Evolutionary conservation across 2,329 filamentous ascomycete species (phyloP).

Genomic region (Stenocarpella maydis): DNA sequence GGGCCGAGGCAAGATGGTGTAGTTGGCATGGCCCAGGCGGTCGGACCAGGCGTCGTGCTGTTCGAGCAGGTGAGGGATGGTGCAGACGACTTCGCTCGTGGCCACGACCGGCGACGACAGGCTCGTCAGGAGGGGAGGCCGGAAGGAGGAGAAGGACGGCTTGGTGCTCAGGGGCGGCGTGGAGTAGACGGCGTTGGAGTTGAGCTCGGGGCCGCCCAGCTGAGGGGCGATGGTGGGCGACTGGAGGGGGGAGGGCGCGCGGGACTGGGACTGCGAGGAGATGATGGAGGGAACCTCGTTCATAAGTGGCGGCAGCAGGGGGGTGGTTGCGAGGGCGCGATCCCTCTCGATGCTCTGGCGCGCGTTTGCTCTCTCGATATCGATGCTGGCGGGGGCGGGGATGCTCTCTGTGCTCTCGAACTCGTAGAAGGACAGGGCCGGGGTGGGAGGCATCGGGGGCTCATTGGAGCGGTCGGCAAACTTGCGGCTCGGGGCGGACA

Average conservation of each 20-base stretch:
- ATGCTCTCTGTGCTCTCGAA: slow-evolving; percentile 68
- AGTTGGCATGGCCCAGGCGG: slow-evolving; percentile 90
- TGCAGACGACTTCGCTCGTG: slow-evolving; percentile 49
- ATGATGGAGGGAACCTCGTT: slow-evolving; percentile 60
- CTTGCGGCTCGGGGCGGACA: slow-evolving; percentile 67
- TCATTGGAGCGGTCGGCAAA: slow-evolving; percentile 56
- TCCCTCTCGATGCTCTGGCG: slow-evolving; percentile 63
- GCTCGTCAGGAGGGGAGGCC: slow-evolving; percentile 68
- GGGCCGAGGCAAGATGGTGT: slow-evolving; percentile 83
- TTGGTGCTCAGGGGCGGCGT: slow-evolving; percentile 81
- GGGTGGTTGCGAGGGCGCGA: slow-evolving; percentile 75
- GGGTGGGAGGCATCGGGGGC: slow-evolving; percentile 65
- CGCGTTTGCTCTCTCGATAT: slow-evolving; percentile 60
- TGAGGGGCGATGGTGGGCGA: slow-evolving; percentile 80
- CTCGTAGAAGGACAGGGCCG: slow-evolving; percentile 70
- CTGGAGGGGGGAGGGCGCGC: slow-evolving; percentile 81
- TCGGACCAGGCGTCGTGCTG: slow-evolving; percentile 84
- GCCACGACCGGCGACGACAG: slow-evolving; percentile 66
- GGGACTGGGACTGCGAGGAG: slow-evolving; percentile 56
- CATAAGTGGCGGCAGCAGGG: slow-evolving; percentile 84
- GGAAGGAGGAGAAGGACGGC: slow-evolving; percentile 80
- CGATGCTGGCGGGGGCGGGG: slow-evolving; percentile 58
- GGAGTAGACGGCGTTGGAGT: slow-evolving; percentile 52
- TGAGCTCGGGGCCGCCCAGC: slow-evolving; percentile 48
- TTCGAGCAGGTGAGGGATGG: slow-evolving; percentile 72